phyloP scores from a whole-genome alignment of 1,139 yeast genomes.

The Geotrichum reessii region DNA sequence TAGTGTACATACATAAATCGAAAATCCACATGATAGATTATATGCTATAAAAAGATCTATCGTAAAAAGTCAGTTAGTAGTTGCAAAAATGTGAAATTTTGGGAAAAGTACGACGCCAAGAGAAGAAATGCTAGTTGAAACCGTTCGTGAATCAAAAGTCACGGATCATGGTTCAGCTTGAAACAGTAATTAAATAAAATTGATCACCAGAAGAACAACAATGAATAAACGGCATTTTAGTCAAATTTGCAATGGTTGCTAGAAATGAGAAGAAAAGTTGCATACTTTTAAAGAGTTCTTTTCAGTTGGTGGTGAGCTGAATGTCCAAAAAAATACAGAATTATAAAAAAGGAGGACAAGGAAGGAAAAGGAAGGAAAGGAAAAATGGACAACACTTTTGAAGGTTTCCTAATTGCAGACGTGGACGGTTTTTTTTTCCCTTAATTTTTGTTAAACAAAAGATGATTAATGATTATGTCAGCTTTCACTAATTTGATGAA shows the following conservation, averaged over 20 bases:
- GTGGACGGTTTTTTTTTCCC: not conserved
- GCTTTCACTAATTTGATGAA: too few relatives aligned
- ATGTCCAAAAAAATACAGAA: not conserved
- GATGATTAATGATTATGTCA: too few relatives aligned
- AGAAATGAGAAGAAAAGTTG: constrained; percentile 33
- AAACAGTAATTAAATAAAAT: not conserved
- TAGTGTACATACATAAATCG: constrained; percentile 20
- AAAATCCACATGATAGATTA: not conserved
- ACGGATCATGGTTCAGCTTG: not conserved
- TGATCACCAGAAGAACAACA: not conserved
- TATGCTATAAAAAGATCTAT: constrained; percentile 5
- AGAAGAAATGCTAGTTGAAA: not conserved
- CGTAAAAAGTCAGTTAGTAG: constrained; percentile 28
- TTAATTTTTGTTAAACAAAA: too few relatives aligned
- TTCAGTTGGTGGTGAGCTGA: not conserved
- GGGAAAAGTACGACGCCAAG: not conserved
- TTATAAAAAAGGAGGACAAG: not conserved
- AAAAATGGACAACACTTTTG: not conserved
- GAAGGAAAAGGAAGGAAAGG: not conserved
- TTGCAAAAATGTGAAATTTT: not conserved
- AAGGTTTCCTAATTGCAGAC: not conserved
- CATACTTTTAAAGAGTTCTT: constrained; percentile 24
- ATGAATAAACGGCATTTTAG: not conserved
- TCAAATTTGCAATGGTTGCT: not conserved
- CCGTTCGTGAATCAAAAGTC: not conserved